Evolutionary conservation across 1,284 basidiomycete species (phyloP), one percentile per base, ranked within the genome.

Genomic region (Ustilago shanxiensis): DNA sequence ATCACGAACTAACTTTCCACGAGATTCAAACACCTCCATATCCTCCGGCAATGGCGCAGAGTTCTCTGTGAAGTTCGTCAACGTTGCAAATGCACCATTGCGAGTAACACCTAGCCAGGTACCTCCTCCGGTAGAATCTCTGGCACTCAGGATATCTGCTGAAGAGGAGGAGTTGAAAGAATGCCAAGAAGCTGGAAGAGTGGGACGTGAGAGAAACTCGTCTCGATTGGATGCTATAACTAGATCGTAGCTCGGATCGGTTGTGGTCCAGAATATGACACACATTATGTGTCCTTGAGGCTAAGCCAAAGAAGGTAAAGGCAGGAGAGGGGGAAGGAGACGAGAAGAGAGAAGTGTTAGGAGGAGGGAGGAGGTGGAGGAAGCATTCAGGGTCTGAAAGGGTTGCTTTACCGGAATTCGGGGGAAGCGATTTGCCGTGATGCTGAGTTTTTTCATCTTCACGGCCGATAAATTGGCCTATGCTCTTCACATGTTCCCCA

Each of bases 61-160:
- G 0, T 33, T 33, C 55, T 84, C 81, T 7, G 80, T 82, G 35
- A 72, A 81, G 64, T 84, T 84, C n/a, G 80, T 82, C 18, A 84
- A 56, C 10, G 71, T 68, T 0, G 72, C 80, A 60, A 80, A 78
- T 0, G 60, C 35, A 9, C 81, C 82, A 13, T 70, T 61, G 1
- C 49, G 26, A 0, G 73, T 78, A 26, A 83, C 55, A 5, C 82
- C 82, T 3, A 84, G 45, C 82, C 82, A 84, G 1, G 82, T 84
- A 0, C 82, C 82, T 5, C 82, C 82, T 2, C 79, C 81, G 0
- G 60, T 69, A 0, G 69, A 33, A 28, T 82, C 71, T 7, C 75
- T 26, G 0, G 71, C 81, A 41, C 79, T 79, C 9, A 83, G 47
- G n/a, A n/a, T 26, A 80, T 61, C 2, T 22, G 11, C 20, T 18